These are phyloP conservation scores for Arthrobotrys conoides DNA, from an alignment of 2,329 filamentous ascomycete species.

Conservation along the genomic window DNA sequence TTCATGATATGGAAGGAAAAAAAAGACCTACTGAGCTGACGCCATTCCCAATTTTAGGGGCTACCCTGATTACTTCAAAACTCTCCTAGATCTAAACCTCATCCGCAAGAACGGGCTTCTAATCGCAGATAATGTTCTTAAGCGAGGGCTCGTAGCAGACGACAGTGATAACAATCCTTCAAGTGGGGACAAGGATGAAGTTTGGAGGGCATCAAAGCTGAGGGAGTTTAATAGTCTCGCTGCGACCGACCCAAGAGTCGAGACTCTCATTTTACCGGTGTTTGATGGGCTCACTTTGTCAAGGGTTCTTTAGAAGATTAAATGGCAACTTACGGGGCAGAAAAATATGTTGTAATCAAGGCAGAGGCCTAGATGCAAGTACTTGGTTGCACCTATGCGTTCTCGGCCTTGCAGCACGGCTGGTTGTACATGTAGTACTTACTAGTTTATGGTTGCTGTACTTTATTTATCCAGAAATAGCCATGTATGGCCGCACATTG, in stretches of 20 bases:
- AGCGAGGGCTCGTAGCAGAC: slow-evolving; percentile 70
- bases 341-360: neutral
- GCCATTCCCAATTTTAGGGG: slow-evolving; percentile 33
- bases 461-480: no score
- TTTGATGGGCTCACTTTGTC: slow-evolving; percentile 67
- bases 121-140: slow-evolving; percentile 72
- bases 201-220: slow-evolving; percentile 62
- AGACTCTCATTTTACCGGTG: slow-evolving; percentile 66
- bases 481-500: no score
- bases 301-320: slow-evolving; percentile 56
- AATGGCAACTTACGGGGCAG: neutral
- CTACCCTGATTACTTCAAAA: slow-evolving; percentile 60
- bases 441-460: no score
- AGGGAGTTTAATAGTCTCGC: slow-evolving; percentile 66
- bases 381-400: no score
- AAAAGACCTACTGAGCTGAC: slow-evolving; percentile 29
- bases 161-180: slow-evolving; percentile 65
- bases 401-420: no score
- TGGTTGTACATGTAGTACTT: no score
- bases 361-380: no score
- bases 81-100: slow-evolving; percentile 64
- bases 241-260: slow-evolving; percentile 65
- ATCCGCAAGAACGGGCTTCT: slow-evolving; percentile 71
- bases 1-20: slow-evolving; percentile 9
- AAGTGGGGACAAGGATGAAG: slow-evolving; percentile 27